Conservation (phyloP, 208 protist genomes). For the Trypanosomatidae sp. region DNA sequence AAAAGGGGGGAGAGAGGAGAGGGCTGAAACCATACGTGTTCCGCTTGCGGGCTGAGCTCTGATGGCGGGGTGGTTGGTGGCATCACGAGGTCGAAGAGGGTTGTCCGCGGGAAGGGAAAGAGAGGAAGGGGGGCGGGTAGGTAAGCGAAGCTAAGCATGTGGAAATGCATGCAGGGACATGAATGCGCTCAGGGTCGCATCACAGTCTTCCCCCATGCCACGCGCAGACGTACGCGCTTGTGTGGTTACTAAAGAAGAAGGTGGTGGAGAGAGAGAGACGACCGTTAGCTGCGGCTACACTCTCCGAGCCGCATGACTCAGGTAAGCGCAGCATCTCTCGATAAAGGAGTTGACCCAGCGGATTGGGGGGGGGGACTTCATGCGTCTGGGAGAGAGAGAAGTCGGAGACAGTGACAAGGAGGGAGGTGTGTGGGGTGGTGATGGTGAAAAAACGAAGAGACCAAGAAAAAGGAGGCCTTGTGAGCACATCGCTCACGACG, state of each 20-base stretch:
- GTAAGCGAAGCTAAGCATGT: not conserved
- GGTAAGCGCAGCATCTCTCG: not conserved
- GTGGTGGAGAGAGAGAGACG: not conserved
- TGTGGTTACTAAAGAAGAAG: not conserved
- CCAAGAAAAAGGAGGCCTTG: not conserved
- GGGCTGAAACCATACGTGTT: not conserved
- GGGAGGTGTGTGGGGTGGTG: not conserved
- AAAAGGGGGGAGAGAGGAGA: not conserved
- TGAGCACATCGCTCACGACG: not conserved
- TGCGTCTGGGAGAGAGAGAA: not conserved
- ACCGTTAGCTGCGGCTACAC: not conserved
- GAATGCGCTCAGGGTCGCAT: not conserved
- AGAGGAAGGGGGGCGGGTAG: not conserved
- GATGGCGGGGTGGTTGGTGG: not conserved
- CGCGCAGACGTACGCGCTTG: not conserved
- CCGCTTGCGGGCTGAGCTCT: not conserved
- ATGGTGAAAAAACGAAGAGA: not conserved
- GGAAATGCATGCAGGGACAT: not conserved
- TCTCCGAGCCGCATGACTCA: not conserved
- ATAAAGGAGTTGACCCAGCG: not conserved
- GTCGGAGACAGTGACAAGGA: not conserved
- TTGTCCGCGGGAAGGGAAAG: not conserved
- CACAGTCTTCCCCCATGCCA: not conserved
- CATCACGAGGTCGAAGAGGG: not conserved
- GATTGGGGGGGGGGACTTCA: not conserved